Percentiles rank a stretch among this genome's conserved stretches.
Conservation (phyloP, 2,329 filamentous ascomycete species). For the Botrytis galanthina region DNA sequence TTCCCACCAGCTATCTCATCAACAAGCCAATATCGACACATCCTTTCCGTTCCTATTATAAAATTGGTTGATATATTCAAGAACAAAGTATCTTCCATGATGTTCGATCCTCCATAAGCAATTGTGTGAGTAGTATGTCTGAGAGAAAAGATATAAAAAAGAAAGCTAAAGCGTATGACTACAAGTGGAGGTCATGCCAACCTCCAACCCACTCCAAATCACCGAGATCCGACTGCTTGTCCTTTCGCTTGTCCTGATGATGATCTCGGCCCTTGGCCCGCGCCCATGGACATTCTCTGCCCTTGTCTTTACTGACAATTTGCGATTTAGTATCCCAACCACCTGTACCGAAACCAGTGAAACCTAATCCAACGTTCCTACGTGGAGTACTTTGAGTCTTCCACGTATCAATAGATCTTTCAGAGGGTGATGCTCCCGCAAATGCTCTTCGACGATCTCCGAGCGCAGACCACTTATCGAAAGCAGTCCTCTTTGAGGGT, state of each 20-base stretch:
- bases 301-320: conserved; percentile 40
- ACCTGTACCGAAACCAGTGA: conserved; percentile 46
- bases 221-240: conserved; percentile 57
- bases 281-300: conserved; percentile 50
- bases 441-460: conserved; percentile 78
- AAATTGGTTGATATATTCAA: conserved; percentile 14
- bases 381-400: conserved; percentile 40
- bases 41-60: conserved; percentile 15
- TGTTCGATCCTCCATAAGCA: conserved; percentile 24
- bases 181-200: conserved; percentile 70
- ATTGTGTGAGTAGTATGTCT: conserved; percentile 16
- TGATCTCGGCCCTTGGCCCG: conserved; percentile 48
- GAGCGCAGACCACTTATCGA: conserved; percentile 88
- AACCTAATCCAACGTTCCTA: conserved; percentile 47
- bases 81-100: conserved; percentile 9
- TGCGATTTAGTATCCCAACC: conserved; percentile 38
- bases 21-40: conserved; percentile 17
- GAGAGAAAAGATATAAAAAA: conserved; percentile 23
- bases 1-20: conserved; percentile 18
- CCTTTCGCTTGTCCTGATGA: conserved; percentile 43
- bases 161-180: conserved; percentile 28
- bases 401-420: conserved; percentile 49
- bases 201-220: conserved; percentile 94
- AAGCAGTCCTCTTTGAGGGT: conserved; percentile 56
- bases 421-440: conserved; percentile 49